A percentile compares a stretch with the other conserved stretches of the same genome.
Evolutionary conservation across 2,329 filamentous ascomycete genomes (phyloP).

Genomic region (Ophiocordyceps camponoti-floridani): DNA sequence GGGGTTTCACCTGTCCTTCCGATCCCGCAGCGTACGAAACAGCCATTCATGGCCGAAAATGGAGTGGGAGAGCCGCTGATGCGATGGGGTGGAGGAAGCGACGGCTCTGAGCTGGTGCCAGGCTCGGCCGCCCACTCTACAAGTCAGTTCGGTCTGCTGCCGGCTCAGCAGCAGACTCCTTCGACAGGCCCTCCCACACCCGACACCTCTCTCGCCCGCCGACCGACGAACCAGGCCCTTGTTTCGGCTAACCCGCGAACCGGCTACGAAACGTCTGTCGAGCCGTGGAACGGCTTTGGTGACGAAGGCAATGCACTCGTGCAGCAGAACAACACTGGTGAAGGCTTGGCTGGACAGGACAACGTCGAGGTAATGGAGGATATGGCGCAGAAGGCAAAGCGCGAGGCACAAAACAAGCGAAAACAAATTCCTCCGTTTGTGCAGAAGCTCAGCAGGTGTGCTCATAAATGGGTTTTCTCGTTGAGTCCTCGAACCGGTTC

Average conservation of each 20-base stretch:
- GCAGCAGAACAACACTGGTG: constrained; percentile 17
- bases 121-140: constrained; percentile 11
- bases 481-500: no score
- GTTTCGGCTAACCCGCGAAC: constrained; percentile 22
- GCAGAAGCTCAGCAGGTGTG: constrained; percentile 90
- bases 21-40: constrained; percentile 26
- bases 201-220: constrained; percentile 32
- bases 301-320: constrained; percentile 18
- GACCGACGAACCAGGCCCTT: constrained; percentile 31
- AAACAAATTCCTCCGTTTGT: constrained; percentile 97
- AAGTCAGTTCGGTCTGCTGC: constrained; percentile 20
- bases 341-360: constrained; percentile 34
- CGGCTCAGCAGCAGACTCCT: constrained; percentile 14
- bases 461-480: neutral
- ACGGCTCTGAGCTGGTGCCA: constrained; percentile 19
- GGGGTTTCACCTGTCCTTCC: constrained; percentile 44
- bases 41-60: constrained; percentile 24
- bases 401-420: constrained; percentile 72
- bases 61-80: constrained; percentile 28
- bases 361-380: constrained; percentile 66
- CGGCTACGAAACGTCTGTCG: constrained; percentile 19
- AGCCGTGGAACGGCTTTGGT: constrained; percentile 23
- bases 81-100: constrained; percentile 23
- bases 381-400: constrained; percentile 64
- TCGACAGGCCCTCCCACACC: constrained; percentile 14